Evolutionary conservation across 108 stramenopile genomes (phyloP), one percentile per base, ranked within the genome.

Genomic region (Stephanodiscus minutulus): DNA sequence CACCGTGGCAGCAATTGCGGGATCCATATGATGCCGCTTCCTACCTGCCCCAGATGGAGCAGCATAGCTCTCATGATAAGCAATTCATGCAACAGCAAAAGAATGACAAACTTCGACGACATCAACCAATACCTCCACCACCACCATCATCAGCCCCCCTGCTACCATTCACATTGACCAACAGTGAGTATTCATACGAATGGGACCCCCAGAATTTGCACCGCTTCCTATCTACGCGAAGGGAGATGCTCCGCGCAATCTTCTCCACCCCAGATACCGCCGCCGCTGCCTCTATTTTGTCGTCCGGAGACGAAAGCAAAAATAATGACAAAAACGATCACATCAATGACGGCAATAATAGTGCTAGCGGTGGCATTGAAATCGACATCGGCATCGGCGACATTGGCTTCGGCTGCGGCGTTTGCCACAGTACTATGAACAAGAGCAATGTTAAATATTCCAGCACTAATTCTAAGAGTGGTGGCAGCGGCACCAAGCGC

Each of bases 171-270:
- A 21, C 59, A 60, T 37, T 60, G 20, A 35, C 33, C 59, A 60
- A 20, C 5, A 35, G 35, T 39, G 18, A 60, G n/a, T 60, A 60
- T 35, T 39, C 35, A 36, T 60, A 64, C 41, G 47, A 64, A 49
- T 67, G 66, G 66, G 66, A 67, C 55, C 52, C 66, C 55, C 21
- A 53, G 20, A 67, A 67, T 53, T 35, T 55, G 29, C 21, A 15
- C 43, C 33, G 52, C 53, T 67, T 67, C 39, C 54, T 55, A 17
- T 37, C 66, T 7, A 50, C 55, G 13, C 68, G 68, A n/a, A 46
- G 39, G 4, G 39, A 58, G 44, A 44, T 69, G 21, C 13, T 44
- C 36, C 47, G 25, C 29, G 39, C 43, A 33, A 24, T 69, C 6
- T 68, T 46, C 21, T 22, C 28, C 33, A 58, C 27, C 7, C 43